Percentiles rank a stretch among this genome's conserved stretches.
phyloP scores from a whole-genome alignment of 2,329 filamentous ascomycete genomes.

The Diaporthe amygdali region DNA sequence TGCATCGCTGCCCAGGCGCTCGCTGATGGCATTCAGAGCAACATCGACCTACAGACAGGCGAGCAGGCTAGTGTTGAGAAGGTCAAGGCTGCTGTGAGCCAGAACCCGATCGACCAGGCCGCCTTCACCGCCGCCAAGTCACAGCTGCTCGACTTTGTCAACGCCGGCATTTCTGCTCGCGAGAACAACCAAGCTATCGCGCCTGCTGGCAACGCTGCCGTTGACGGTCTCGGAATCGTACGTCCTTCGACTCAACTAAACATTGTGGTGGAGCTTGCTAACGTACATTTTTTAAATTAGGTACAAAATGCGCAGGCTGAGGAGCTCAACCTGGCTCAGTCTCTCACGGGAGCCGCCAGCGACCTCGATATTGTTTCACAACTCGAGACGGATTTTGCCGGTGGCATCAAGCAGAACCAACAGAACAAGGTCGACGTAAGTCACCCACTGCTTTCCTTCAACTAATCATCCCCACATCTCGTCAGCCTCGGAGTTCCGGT shows the following conservation, averaged over 20 bases:
- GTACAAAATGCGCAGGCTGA: constrained; percentile 8
- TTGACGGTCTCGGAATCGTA: not conserved
- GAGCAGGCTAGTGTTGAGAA: constrained; percentile 15
- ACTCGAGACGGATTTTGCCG: constrained; percentile 12
- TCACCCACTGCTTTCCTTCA: not conserved
- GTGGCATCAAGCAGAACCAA: constrained; percentile 15
- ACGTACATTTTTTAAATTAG: not conserved
- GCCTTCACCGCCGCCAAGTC: constrained; percentile 5
- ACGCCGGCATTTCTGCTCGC: constrained; percentile 1
- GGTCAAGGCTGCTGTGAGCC: constrained; percentile 7
- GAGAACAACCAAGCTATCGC: constrained; percentile 11
- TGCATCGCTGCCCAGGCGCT: constrained; percentile 15
- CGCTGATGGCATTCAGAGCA: constrained; percentile 16
- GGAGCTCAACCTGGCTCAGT: not conserved
- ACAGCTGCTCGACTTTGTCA: constrained; percentile 17
- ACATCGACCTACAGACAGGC: constrained; percentile 15
- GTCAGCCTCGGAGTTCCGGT: not conserved
- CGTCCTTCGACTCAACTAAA: accelerated
- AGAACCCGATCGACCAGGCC: not conserved
- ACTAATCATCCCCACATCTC: not conserved
- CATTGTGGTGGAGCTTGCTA: not conserved
- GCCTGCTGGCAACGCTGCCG: not conserved
- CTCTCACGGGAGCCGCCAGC: not conserved
- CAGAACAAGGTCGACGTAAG: constrained; percentile 9
- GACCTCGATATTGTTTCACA: not conserved